phyloP scores from a whole-genome alignment of 805 yeast species.

The Hanseniaspora meyeri region DNA sequence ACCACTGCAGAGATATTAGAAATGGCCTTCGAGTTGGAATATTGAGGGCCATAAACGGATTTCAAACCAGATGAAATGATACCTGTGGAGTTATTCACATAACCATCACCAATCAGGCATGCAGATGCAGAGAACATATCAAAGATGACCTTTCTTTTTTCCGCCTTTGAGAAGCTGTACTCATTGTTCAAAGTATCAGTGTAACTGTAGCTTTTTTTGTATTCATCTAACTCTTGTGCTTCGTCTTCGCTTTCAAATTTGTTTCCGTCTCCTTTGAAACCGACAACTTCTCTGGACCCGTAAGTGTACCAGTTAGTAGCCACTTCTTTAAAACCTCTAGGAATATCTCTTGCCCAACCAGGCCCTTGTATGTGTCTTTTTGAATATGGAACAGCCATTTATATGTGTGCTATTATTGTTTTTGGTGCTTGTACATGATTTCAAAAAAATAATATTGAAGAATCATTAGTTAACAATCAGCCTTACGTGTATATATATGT shows the following conservation, averaged over 20 bases:
- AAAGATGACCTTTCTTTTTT: slow-evolving; percentile 4
- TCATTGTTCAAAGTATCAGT: background rate
- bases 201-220: background rate
- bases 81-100: slow-evolving; percentile 73
- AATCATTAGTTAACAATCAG: too few species aligned
- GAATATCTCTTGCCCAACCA: slow-evolving; percentile 2
- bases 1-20: slow-evolving; percentile 77
- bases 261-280: background rate
- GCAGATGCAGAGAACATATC: slow-evolving; percentile 13
- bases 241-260: slow-evolving; percentile 2
- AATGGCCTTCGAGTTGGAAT: slow-evolving; percentile 54
- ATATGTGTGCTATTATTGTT: background rate
- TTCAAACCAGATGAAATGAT: slow-evolving; percentile 65
- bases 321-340: background rate
- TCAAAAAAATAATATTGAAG: too few species aligned
- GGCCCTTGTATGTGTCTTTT: background rate
- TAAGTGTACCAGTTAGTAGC: background rate
- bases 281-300: background rate
- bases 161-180: background rate
- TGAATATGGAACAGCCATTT: background rate
- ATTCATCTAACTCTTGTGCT: background rate
- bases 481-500: too few species aligned
- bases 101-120: slow-evolving; percentile 74
- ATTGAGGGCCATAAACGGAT: slow-evolving; percentile 53
- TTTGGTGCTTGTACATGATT: too few species aligned